Evolutionary conservation across 305 asterid species (phyloP).

Genomic region (Fraxinus baroniana): DNA sequence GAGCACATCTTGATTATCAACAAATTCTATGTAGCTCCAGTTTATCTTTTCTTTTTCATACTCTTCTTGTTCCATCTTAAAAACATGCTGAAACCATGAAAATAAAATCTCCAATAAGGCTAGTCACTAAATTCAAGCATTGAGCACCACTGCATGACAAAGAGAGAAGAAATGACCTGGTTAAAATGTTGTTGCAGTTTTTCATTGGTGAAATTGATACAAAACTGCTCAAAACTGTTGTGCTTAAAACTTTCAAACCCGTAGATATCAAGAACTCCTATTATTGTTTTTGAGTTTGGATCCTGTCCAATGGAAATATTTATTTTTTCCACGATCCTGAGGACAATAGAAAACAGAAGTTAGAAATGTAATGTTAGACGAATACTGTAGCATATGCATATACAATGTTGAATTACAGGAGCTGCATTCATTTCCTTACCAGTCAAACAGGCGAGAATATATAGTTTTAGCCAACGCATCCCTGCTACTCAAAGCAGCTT

Average conservation of each 20-base stretch:
- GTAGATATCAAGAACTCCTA: slow-evolving; percentile 98
- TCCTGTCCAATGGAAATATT: slow-evolving; percentile 97
- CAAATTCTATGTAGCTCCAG: no score
- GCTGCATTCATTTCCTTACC: slow-evolving; percentile 46
- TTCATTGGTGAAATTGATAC: slow-evolving; percentile 98
- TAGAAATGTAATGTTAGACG: slow-evolving; percentile 25
- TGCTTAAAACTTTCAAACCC: slow-evolving; percentile 97
- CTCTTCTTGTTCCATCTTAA: slow-evolving; percentile 98
- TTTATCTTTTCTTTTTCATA: no score
- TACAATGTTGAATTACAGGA: neutral
- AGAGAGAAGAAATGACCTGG: slow-evolving; percentile 61
- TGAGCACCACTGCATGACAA: slow-evolving; percentile 10
- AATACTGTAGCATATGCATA: neutral
- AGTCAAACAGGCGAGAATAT: slow-evolving; percentile 91
- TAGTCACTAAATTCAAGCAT: slow-evolving; percentile 11
- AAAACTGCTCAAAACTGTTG: slow-evolving; percentile 98
- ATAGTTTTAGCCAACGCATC: slow-evolving; percentile 97
- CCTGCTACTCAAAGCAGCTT: slow-evolving; percentile 93
- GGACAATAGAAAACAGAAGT: slow-evolving; percentile 26
- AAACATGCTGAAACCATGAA: slow-evolving; percentile 79
- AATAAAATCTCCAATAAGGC: slow-evolving; percentile 27
- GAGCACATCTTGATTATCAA: no score
- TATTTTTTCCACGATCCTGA: slow-evolving; percentile 98
- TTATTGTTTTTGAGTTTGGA: slow-evolving; percentile 94
- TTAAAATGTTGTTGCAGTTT: slow-evolving; percentile 99